phyloP scores from a whole-genome alignment of 2,329 filamentous ascomycete genomes.

The Penicillium sp. region DNA sequence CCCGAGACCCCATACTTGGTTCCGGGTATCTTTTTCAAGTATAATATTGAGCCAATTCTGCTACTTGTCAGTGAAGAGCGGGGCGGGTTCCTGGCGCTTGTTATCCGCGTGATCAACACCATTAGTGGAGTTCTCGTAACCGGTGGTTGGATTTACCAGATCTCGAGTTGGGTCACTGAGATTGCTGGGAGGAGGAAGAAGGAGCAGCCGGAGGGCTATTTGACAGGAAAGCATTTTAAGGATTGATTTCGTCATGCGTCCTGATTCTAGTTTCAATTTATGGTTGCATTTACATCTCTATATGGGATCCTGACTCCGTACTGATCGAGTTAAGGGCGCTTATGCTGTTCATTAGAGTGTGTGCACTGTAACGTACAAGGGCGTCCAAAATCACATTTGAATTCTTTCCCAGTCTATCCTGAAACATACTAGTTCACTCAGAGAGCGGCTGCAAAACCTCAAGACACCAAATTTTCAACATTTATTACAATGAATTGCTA shows the following conservation, averaged over 20 bases:
- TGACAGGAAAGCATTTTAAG: constrained; percentile 44
- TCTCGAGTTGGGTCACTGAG: constrained; percentile 71
- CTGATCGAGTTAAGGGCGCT: not conserved
- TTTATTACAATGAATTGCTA: too few relatives aligned
- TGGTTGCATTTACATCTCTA: constrained; percentile 1
- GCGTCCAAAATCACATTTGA: too few relatives aligned
- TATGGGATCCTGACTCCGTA: not conserved
- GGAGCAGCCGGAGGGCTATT: constrained; percentile 48
- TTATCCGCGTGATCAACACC: constrained; percentile 86
- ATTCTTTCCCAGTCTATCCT: too few relatives aligned
- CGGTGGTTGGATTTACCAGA: constrained; percentile 87
- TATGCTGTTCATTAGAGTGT: too few relatives aligned
- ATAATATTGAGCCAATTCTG: constrained; percentile 95
- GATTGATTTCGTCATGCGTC: constrained; percentile 25
- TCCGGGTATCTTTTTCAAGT: constrained; percentile 96
- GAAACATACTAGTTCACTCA: too few relatives aligned
- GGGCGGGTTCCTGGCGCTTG: constrained; percentile 69
- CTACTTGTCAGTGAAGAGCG: constrained; percentile 81
- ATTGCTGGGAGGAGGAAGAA: constrained; percentile 45
- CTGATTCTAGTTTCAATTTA: constrained; percentile 1
- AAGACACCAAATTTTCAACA: too few relatives aligned
- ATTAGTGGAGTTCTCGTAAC: constrained; percentile 88
- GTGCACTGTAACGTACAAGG: too few relatives aligned
- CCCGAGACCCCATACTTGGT: constrained; percentile 63
- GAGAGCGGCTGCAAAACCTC: too few relatives aligned